A percentile compares a stretch with the other conserved stretches of the same genome.
Conservation (phyloP, 352 stramenopile genomes). For the Aphanomyces cochlioides region DNA sequence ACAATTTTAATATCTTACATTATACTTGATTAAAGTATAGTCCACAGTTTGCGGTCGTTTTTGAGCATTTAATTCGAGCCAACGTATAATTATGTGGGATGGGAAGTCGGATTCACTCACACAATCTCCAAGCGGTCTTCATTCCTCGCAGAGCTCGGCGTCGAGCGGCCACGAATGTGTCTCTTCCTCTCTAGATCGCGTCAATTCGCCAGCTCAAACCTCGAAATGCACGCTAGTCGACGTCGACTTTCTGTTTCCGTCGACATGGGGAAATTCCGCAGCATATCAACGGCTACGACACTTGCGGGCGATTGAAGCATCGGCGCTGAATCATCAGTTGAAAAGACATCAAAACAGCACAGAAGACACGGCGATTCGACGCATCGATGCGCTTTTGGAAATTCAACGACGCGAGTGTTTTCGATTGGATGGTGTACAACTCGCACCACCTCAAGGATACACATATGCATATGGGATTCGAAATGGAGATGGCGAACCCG, state of each 20-base stretch:
- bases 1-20: constrained; percentile 11
- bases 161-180: not conserved
- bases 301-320: constrained; percentile 24
- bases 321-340: constrained; percentile 8
- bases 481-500: constrained; percentile 28
- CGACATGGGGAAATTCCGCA: constrained; percentile 19
- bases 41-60: not conserved
- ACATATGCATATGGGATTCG: constrained; percentile 12
- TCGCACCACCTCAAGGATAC: not conserved
- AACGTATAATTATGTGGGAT: constrained; percentile 22
- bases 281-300: constrained; percentile 26
- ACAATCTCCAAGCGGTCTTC: constrained; percentile 15
- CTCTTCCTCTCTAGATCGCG: not conserved
- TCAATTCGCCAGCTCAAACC: not conserved
- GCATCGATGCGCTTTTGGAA: constrained; percentile 28
- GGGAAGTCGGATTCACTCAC: constrained; percentile 16
- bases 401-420: constrained; percentile 29
- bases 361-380: constrained; percentile 4
- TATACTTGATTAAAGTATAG: constrained; percentile 5
- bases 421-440: constrained; percentile 13
- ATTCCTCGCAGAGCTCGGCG: not conserved
- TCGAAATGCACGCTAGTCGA: constrained; percentile 19
- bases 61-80: constrained; percentile 12
- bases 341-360: constrained; percentile 5
- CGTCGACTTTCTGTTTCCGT: constrained; percentile 27